Evolutionary conservation across 2,329 filamentous ascomycete species (phyloP).

Genomic region (Fusarium brevicatenulatum): DNA sequence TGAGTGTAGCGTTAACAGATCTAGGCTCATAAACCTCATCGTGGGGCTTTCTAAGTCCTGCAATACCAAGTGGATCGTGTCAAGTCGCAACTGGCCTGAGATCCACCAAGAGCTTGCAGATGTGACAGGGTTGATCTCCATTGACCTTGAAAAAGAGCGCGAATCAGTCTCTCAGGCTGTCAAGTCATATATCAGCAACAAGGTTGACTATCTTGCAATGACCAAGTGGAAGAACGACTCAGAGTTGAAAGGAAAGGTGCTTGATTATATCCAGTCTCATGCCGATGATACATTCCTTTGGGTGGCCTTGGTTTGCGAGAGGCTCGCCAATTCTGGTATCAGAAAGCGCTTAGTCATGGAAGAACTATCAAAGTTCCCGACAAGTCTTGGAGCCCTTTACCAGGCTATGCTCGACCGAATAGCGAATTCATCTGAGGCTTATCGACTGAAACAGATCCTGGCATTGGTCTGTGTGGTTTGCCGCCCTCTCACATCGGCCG

Average conservation of each 20-base stretch:
- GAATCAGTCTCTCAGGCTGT: accelerated
- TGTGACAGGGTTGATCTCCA: accelerated
- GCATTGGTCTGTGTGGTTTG: not conserved
- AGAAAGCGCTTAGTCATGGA: accelerated
- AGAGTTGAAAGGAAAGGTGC: not conserved
- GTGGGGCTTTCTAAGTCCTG: accelerated
- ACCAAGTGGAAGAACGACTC: accelerated
- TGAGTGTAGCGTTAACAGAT: accelerated
- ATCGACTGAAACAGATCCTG: accelerated
- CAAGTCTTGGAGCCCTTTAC: accelerated
- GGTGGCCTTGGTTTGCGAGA: accelerated
- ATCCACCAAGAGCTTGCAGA: accelerated
- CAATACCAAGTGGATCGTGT: not conserved
- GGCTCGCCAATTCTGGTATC: accelerated
- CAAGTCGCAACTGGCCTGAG: not conserved
- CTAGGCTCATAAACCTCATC: accelerated
- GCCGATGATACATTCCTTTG: not conserved
- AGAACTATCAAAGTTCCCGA: accelerated
- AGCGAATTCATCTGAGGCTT: accelerated
- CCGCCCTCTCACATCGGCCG: accelerated
- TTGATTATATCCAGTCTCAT: accelerated
- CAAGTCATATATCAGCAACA: not conserved
- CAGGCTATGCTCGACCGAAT: accelerated
- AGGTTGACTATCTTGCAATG: accelerated
- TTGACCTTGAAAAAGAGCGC: accelerated